Evolutionary conservation across 2,329 filamentous ascomycete species (phyloP).

Genomic region (Cryphonectria parasitica): DNA sequence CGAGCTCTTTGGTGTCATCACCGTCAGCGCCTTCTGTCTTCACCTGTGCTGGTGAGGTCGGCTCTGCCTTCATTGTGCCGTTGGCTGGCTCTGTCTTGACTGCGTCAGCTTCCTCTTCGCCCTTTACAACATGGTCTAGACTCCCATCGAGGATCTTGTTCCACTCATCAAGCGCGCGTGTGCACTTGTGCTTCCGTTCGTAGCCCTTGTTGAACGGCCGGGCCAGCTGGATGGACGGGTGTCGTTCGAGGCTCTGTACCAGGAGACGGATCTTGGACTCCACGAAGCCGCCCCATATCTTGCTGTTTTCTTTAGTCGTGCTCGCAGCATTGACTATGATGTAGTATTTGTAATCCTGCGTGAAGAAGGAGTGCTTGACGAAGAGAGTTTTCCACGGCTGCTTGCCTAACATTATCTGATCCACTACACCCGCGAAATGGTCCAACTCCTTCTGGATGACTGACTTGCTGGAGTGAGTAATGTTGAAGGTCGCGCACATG

Average conservation of each 20-base stretch:
- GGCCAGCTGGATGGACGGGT: constrained; percentile 78
- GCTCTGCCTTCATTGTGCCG: constrained; percentile 49
- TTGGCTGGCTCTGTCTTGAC: constrained; percentile 56
- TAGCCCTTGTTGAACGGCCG: constrained; percentile 94
- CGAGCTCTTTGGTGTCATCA: constrained; percentile 29
- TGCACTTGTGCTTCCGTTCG: constrained; percentile 77
- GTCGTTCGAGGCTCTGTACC: constrained; percentile 80
- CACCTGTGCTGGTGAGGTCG: constrained; percentile 48
- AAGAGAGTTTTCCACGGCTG: constrained; percentile 87
- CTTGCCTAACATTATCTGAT: constrained; percentile 77
- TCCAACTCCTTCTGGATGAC: constrained; percentile 84
- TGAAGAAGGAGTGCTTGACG: constrained; percentile 90
- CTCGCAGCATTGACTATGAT: constrained; percentile 84
- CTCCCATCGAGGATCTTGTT: constrained; percentile 59
- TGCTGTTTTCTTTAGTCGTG: constrained; percentile 80
- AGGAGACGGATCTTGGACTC: constrained; percentile 91
- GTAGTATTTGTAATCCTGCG: constrained; percentile 91
- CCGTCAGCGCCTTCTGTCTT: constrained; percentile 37
- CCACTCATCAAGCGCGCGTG: constrained; percentile 49
- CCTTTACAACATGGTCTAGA: constrained; percentile 49
- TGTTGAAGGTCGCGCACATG: constrained; percentile 97
- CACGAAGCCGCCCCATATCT: constrained; percentile 87
- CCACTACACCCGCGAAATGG: constrained; percentile 75
- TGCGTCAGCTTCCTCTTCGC: constrained; percentile 36
- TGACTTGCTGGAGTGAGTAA: constrained; percentile 81